These are phyloP conservation scores for Colletotrichum sp. DNA, from an alignment of 2,329 filamentous ascomycete species.

Conservation along the genomic window DNA sequence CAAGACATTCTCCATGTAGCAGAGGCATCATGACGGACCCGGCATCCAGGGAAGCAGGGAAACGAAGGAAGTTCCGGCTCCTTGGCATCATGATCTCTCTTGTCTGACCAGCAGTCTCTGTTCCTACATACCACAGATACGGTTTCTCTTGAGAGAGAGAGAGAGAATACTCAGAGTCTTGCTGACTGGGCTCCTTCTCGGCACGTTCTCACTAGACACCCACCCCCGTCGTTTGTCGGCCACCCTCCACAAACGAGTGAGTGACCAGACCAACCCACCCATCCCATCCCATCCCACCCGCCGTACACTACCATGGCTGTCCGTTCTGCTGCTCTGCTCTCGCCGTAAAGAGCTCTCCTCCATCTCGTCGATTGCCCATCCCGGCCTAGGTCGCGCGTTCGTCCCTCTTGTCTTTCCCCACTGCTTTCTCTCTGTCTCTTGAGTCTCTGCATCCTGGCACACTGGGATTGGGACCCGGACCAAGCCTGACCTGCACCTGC, in stretches of 20 bases:
- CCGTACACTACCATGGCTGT: background rate
- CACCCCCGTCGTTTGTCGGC: conserved; percentile 11
- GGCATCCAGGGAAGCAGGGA: conserved; percentile 3
- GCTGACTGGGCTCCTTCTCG: conserved; percentile 9
- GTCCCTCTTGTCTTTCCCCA: conserved; percentile 20
- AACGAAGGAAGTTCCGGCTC: background rate
- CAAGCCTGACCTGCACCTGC: conserved; percentile 16
- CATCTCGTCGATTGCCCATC: conserved; percentile 11
- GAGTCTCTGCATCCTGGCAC: background rate
- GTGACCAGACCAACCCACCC: background rate
- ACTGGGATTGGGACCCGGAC: background rate
- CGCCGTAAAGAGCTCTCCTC: conserved; percentile 1
- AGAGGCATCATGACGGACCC: background rate
- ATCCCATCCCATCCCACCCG: background rate
- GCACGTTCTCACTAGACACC: background rate
- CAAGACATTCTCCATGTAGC: background rate
- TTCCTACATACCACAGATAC: background rate
- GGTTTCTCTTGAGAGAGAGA: background rate
- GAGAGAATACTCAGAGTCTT: background rate
- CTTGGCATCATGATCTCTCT: conserved; percentile 16
- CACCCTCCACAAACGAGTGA: conserved; percentile 17
- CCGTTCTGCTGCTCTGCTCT: background rate
- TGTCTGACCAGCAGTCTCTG: background rate
- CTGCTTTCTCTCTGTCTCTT: background rate
- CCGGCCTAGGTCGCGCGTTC: conserved; percentile 18